Evolutionary conservation across 192 early-diverging fungal species (phyloP), one percentile per base, ranked within the genome.

Genomic region (Phlyctochytrium arcticum): DNA sequence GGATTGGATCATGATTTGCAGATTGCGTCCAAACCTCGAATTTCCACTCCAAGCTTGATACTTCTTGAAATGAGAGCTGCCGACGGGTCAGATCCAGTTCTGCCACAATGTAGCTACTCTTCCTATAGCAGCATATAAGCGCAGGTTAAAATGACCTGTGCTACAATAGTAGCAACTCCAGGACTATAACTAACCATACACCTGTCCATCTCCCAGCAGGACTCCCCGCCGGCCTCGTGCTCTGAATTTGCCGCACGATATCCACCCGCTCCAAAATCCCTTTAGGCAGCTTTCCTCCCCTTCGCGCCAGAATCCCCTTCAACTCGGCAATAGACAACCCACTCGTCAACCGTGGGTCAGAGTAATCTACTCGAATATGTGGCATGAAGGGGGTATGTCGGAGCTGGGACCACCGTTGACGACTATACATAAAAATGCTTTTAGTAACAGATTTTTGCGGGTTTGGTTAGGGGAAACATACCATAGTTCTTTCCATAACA

Each of bases 41-140:
- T 5, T 21, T 7, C 74, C 74, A 75, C 17, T 75, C 57, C 37
- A 63, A 34, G 24, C 17, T 51, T 27, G 65, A 67, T 24, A 75
- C 60, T 36, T 75, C 74, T 17, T 75, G 64, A 23, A 68, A 62
- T 15, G 68, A 71, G 17, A 75, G 23, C 5, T 34, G 44, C n/a
- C 60, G 57, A 6, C 74, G 67, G 27, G 51, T 51, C n/a, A 70
- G 19, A 48, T 75, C 74, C 59, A 67, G 50, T 64, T 71, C 68
- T n/a, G 69, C 68, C 27, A 75, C 69, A 54, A 75, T 71, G 32
- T 68, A 75, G 27, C 42, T 64, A 17, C 60, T 61, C 57, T 75
- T 75, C 73, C 73, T 64, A 42, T n/a, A 48, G 23, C 39, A 21
- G 17, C 15, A 31, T 46, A 2, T 26, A 27, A 47, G 27, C 2